These are phyloP conservation scores for Amborella trichopoda DNA, from an alignment of 164 flowering plant genomes.

Conservation along the genomic window DNA sequence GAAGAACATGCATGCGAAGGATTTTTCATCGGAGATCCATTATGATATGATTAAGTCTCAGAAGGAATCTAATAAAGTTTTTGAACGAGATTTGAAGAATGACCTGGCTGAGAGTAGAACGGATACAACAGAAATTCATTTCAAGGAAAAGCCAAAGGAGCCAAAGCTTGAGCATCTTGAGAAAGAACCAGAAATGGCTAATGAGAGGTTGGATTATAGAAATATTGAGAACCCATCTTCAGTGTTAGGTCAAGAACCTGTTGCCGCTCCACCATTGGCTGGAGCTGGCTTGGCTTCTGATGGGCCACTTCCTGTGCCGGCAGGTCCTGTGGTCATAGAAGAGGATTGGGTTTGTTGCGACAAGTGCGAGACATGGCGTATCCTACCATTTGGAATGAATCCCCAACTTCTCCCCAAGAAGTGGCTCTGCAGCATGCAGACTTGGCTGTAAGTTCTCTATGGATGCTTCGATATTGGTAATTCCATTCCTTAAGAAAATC, in stretches of 20 bases:
- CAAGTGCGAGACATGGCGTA: constrained; percentile 80
- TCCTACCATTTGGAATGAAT: constrained; percentile 62
- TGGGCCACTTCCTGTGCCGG: constrained; percentile 18
- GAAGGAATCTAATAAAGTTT: constrained; percentile 18
- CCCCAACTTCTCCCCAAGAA: constrained; percentile 59
- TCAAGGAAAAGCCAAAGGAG: constrained; percentile 21
- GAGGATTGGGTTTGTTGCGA: constrained; percentile 87
- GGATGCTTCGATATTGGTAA: too few relatives aligned
- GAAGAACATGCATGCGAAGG: constrained; percentile 9
- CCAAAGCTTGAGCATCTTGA: constrained; percentile 18
- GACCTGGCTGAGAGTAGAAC: constrained; percentile 6
- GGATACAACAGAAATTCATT: constrained; percentile 5
- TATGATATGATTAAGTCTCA: constrained; percentile 12
- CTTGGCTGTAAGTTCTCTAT: constrained; percentile 94
- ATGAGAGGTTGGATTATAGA: constrained; percentile 22
- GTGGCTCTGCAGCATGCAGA: constrained; percentile 88
- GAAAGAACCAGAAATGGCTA: constrained; percentile 17
- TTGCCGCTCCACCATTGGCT: background rate
- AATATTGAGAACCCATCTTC: constrained; percentile 18
- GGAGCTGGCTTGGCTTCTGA: constrained; percentile 3
- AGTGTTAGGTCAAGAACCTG: background rate
- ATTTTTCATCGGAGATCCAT: constrained; percentile 14
- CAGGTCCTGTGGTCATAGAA: constrained; percentile 33
- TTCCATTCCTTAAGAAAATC: too few relatives aligned
- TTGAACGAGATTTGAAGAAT: background rate